Conservation (phyloP, 2,329 filamentous ascomycete genomes). For the Diplodia sapinea region DNA sequence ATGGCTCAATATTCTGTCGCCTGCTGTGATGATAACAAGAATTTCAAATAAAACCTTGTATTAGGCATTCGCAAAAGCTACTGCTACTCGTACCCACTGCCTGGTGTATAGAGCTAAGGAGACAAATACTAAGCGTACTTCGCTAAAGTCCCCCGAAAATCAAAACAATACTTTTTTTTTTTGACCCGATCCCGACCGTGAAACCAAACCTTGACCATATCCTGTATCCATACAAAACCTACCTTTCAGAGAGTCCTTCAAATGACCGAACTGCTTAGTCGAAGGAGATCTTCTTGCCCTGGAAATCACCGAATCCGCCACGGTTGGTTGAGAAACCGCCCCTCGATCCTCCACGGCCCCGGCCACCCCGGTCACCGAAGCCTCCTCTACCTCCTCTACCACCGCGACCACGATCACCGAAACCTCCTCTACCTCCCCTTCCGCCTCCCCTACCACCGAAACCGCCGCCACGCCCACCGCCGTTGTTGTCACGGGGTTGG, state of each 20-base stretch:
- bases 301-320: slow-evolving; percentile 69
- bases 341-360: slow-evolving; percentile 53
- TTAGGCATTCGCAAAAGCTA: slow-evolving; percentile 13
- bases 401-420: slow-evolving; percentile 41
- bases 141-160: background rate
- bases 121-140: slow-evolving; percentile 7
- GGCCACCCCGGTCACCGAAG: slow-evolving; percentile 52
- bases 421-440: no score
- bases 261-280: slow-evolving; percentile 13
- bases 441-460: no score
- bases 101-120: slow-evolving; percentile 23
- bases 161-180: slow-evolving; percentile 9
- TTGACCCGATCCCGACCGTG: slow-evolving; percentile 18
- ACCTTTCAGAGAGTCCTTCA: background rate
- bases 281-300: slow-evolving; percentile 82
- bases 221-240: slow-evolving; percentile 18
- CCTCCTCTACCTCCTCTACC: slow-evolving; percentile 49
- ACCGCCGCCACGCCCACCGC: slow-evolving; percentile 54
- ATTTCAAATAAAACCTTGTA: background rate
- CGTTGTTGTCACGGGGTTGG: slow-evolving; percentile 66
- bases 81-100: slow-evolving; percentile 11
- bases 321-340: slow-evolving; percentile 53
- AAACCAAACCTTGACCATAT: slow-evolving; percentile 16
- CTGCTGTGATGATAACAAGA: background rate
- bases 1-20: no score